These are phyloP conservation scores for Nannizziopsis barbatae DNA, from an alignment of 2,329 filamentous ascomycete genomes.

Conservation along the genomic window DNA sequence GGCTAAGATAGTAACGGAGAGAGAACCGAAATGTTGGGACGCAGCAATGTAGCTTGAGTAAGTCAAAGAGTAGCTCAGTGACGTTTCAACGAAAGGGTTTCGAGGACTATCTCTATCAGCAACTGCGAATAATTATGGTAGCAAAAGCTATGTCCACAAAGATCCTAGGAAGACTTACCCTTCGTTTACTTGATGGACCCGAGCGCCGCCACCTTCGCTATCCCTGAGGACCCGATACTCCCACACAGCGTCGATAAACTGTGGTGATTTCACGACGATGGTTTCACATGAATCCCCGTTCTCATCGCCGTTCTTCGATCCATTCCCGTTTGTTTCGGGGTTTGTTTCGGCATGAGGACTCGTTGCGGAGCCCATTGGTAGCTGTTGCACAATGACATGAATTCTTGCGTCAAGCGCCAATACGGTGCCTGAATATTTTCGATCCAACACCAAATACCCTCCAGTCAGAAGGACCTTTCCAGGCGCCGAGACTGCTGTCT, in stretches of 20 bases:
- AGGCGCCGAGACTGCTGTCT: conserved; percentile 67
- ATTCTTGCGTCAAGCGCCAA: conserved; percentile 55
- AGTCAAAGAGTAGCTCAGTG: conserved; percentile 74
- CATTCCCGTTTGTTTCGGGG: conserved; percentile 6
- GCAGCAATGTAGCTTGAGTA: conserved; percentile 51
- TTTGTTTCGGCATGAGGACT: no score
- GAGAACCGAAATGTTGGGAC: conserved; percentile 49
- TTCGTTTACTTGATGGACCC: conserved; percentile 54
- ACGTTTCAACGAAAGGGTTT: conserved; percentile 89
- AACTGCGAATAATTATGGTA: conserved; percentile 3
- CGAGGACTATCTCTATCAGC: conserved; percentile 33
- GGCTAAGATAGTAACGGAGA: conserved; percentile 75
- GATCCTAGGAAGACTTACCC: conserved; percentile 56
- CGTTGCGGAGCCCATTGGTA: conserved; percentile 27
- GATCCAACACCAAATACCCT: conserved; percentile 88
- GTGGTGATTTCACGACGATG: conserved; percentile 80
- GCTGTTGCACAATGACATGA: conserved; percentile 47
- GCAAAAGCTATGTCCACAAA: conserved; percentile 28
- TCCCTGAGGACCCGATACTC: conserved; percentile 66
- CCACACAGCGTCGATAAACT: conserved; percentile 82
- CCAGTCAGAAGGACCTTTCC: conserved; percentile 93
- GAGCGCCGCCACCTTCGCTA: conserved; percentile 64
- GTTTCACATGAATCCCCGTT: conserved; percentile 40
- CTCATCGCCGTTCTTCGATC: conserved; percentile 16
- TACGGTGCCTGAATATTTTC: conserved; percentile 64